Evolutionary conservation across 2,329 filamentous ascomycete species (phyloP).

Genomic region (Aplosporella prunicola): DNA sequence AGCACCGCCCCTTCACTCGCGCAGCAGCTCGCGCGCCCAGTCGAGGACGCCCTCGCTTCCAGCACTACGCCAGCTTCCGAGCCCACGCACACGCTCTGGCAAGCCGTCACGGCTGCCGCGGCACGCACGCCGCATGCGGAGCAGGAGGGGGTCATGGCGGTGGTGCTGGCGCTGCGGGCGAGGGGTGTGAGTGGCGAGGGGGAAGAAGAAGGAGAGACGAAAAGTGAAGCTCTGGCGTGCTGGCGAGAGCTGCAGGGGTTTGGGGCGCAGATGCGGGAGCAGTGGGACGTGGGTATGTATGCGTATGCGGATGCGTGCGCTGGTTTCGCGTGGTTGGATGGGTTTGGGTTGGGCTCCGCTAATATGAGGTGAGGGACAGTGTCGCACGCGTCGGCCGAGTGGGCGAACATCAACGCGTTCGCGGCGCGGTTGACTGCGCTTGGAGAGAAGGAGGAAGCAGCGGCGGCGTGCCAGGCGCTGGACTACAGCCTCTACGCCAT

Average conservation of each 20-base stretch:
- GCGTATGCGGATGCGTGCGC: no score
- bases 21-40: conserved; percentile 4
- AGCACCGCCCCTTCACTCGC: conserved; percentile 3
- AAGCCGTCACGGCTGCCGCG: conserved; percentile 1
- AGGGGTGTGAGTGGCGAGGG: no score
- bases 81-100: conserved; percentile 3
- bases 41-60: neutral
- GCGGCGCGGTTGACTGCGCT: conserved; percentile 7
- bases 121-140: conserved; percentile 4
- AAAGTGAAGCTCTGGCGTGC: conserved; percentile 6
- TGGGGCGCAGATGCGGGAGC: conserved; percentile 4
- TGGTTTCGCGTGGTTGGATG: no score
- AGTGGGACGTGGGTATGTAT: conserved; percentile 4
- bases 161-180: conserved; percentile 3
- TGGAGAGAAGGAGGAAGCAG: no score
- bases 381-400: no score
- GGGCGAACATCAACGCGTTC: conserved; percentile 10
- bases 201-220: neutral
- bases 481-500: conserved; percentile 10
- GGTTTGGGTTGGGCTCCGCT: no score
- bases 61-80: neutral
- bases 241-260: conserved; percentile 9
- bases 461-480: neutral
- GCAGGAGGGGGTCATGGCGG: conserved; percentile 5
- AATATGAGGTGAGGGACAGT: no score